Conservation (phyloP, 345 rosid species). For the Eucalyptus tenuipes region DNA sequence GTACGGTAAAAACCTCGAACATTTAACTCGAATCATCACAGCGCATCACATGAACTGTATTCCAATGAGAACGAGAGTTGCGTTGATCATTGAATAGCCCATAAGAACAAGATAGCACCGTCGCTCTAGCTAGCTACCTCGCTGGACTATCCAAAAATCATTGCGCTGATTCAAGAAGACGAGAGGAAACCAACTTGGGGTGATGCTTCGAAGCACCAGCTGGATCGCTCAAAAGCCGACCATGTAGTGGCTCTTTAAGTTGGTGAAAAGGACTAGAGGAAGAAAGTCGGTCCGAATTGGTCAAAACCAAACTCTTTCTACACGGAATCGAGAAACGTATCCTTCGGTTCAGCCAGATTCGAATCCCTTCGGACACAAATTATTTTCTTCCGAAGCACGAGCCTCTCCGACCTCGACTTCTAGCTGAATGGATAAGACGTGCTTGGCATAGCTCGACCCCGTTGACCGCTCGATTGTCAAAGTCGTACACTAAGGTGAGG, state of each 20-base stretch:
- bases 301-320: neutral
- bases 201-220: neutral
- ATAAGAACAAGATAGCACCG: neutral
- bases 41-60: neutral
- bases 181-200: neutral
- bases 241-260: neutral
- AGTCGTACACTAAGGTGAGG: neutral
- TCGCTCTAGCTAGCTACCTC: neutral
- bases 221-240: neutral
- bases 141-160: neutral
- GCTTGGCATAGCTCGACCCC: neutral
- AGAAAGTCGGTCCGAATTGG: neutral
- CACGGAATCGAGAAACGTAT: neutral
- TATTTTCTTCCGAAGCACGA: neutral
- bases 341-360: neutral
- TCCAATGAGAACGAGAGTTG: neutral
- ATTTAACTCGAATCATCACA: neutral
- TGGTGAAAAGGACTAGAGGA: neutral
- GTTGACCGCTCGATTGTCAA: neutral
- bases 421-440: neutral
- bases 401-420: neutral
- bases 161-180: neutral
- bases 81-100: neutral
- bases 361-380: neutral
- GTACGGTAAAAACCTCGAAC: neutral